These are phyloP conservation scores for Ceratobasidium sp. DNA, from an alignment of 1,284 basidiomycete species.

Conservation along the genomic window DNA sequence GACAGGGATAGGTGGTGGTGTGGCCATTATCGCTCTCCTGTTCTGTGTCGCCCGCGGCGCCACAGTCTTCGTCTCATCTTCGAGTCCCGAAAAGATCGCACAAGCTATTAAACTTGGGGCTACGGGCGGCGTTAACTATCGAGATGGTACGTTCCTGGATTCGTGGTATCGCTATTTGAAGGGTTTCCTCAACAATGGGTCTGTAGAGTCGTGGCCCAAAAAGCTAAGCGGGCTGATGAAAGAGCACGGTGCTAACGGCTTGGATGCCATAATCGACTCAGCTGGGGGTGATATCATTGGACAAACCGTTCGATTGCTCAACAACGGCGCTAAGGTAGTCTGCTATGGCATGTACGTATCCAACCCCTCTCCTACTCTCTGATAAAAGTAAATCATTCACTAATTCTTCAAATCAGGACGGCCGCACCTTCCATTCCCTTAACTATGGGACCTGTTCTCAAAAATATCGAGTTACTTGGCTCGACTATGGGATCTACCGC, in stretches of 20 bases:
- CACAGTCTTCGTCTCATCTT: constrained; percentile 86
- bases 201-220: constrained; percentile 73
- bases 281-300: constrained; percentile 82
- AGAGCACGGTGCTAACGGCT: constrained; percentile 57
- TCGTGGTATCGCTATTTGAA: background rate
- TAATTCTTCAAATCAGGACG: constrained; percentile 66
- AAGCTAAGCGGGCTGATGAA: constrained; percentile 68
- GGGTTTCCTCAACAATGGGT: background rate
- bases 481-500: constrained; percentile 88
- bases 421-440: constrained; percentile 72
- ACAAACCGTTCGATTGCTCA: constrained; percentile 70
- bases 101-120: constrained; percentile 79
- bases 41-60: constrained; percentile 82
- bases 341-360: constrained; percentile 78
- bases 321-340: constrained; percentile 77
- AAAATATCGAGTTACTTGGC: constrained; percentile 79
- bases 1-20: constrained; percentile 68
- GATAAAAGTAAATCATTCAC: too few species aligned
- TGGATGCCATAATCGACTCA: constrained; percentile 85
- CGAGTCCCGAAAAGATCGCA: constrained; percentile 75
- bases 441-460: constrained; percentile 87
- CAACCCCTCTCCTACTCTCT: background rate
- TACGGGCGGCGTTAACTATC: constrained; percentile 82
- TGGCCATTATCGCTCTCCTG: constrained; percentile 83
- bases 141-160: constrained; percentile 60